Conservation (phyloP, 2,329 filamentous ascomycete genomes). For the Paraconiothyrium sp. region DNA sequence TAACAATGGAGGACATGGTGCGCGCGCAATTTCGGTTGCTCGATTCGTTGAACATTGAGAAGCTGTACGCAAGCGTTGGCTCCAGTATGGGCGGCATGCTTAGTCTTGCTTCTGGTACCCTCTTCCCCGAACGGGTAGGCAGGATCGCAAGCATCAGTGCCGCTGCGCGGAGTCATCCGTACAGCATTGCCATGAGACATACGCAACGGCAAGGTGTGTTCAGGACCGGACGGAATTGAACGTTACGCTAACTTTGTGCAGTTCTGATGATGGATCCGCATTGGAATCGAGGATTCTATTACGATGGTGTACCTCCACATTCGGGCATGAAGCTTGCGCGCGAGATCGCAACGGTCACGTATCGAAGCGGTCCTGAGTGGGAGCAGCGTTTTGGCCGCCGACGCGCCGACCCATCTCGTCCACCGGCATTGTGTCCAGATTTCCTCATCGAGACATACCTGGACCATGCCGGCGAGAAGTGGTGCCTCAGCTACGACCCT, state of each 20-base stretch:
- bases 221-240: background rate
- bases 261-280: constrained; percentile 99
- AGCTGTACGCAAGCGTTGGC: constrained; percentile 90
- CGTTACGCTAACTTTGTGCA: constrained; percentile 28
- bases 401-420: constrained; percentile 84
- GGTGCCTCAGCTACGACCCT: constrained; percentile 94
- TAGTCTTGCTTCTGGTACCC: constrained; percentile 83
- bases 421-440: constrained; percentile 93
- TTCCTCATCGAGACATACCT: constrained; percentile 98
- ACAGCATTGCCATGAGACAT: constrained; percentile 98
- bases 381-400: constrained; percentile 91
- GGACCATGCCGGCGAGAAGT: constrained; percentile 98
- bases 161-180: constrained; percentile 93
- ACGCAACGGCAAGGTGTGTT: constrained; percentile 80
- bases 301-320: constrained; percentile 83
- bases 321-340: constrained; percentile 97
- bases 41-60: constrained; percentile 78
- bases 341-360: constrained; percentile 97
- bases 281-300: constrained; percentile 95
- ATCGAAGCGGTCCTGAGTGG: constrained; percentile 96
- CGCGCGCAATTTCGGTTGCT: constrained; percentile 91
- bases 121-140: constrained; percentile 83
- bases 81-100: constrained; percentile 99
- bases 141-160: constrained; percentile 90
- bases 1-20: constrained; percentile 98